Percentiles rank a stretch among this genome's conserved stretches.
Conservation (phyloP, 352 stramenopile genomes). For the Phytopythium vexans region DNA sequence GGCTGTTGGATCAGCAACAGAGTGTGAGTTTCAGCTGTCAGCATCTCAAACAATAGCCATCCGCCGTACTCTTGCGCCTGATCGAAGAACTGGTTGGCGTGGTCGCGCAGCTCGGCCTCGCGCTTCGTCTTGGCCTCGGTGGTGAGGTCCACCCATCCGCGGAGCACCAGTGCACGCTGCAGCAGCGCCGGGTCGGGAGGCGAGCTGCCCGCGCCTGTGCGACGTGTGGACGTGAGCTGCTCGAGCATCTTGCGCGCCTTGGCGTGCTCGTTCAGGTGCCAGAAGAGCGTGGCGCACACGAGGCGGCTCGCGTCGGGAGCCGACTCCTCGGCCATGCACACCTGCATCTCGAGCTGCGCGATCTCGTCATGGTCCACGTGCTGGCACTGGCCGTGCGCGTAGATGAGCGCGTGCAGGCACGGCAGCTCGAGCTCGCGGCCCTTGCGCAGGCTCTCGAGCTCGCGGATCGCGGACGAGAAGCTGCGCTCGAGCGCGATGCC, state of each 20-base stretch:
- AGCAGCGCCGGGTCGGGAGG: slow-evolving; percentile 23
- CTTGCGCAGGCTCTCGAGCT: slow-evolving; percentile 81
- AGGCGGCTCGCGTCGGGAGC: slow-evolving; percentile 50
- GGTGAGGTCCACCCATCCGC: slow-evolving; percentile 76
- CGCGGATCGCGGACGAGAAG: slow-evolving; percentile 78
- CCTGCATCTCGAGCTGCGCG: slow-evolving; percentile 70
- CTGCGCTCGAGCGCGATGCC: slow-evolving; percentile 74
- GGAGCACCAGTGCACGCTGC: slow-evolving; percentile 55
- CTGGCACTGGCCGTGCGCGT: slow-evolving; percentile 72
- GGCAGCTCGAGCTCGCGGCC: slow-evolving; percentile 71
- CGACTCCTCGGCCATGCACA: slow-evolving; percentile 76
- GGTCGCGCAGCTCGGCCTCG: slow-evolving; percentile 56
- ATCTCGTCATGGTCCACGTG: slow-evolving; percentile 79
- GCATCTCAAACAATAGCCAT: neutral
- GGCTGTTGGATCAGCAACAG: slow-evolving; percentile 15
- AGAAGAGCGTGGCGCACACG: slow-evolving; percentile 77
- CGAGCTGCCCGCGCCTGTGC: slow-evolving; percentile 11
- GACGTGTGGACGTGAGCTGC: slow-evolving; percentile 29
- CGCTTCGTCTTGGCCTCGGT: slow-evolving; percentile 67
- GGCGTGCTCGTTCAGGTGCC: slow-evolving; percentile 58
- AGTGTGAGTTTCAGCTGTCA: neutral
- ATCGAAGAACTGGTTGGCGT: slow-evolving; percentile 63
- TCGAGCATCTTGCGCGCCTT: slow-evolving; percentile 77
- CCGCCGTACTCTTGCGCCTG: slow-evolving; percentile 52
- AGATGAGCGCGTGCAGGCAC: slow-evolving; percentile 77